A percentile compares a stretch with the other conserved stretches of the same genome.
Conservation (phyloP, 768 basidiomycete genomes). For the Dentipellis sp. region DNA sequence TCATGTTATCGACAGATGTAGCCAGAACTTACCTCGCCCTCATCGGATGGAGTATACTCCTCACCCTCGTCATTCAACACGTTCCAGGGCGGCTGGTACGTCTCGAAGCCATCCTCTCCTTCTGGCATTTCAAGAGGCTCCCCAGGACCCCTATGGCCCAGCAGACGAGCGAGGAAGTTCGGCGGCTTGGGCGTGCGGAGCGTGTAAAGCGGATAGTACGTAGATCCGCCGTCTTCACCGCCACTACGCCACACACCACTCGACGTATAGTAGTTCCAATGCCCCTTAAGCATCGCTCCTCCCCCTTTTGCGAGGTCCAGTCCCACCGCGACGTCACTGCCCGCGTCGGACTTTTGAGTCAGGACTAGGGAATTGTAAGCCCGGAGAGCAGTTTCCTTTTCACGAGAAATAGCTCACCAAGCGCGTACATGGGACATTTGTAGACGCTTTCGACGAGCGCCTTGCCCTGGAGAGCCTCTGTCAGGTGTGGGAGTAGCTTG, state of each 20-base stretch:
- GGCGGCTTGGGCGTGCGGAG: neutral
- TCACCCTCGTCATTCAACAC: neutral
- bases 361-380: neutral
- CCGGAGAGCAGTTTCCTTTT: neutral
- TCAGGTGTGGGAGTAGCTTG: neutral
- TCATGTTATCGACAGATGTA: neutral
- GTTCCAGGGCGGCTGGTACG: neutral
- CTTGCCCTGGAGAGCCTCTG: neutral
- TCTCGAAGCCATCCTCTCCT: neutral
- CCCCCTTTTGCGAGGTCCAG: neutral
- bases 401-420: neutral
- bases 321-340: neutral
- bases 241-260: neutral
- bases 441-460: neutral
- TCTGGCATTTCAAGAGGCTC: neutral
- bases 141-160: neutral
- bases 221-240: neutral
- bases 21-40: neutral
- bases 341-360: neutral
- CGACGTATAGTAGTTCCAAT: neutral
- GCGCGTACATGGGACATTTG: neutral
- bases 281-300: neutral
- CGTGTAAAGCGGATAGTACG: neutral
- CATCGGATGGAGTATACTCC: neutral
- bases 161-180: neutral